Conservation (phyloP, 1,284 basidiomycete genomes). For the Sphagnurus paluster region DNA sequence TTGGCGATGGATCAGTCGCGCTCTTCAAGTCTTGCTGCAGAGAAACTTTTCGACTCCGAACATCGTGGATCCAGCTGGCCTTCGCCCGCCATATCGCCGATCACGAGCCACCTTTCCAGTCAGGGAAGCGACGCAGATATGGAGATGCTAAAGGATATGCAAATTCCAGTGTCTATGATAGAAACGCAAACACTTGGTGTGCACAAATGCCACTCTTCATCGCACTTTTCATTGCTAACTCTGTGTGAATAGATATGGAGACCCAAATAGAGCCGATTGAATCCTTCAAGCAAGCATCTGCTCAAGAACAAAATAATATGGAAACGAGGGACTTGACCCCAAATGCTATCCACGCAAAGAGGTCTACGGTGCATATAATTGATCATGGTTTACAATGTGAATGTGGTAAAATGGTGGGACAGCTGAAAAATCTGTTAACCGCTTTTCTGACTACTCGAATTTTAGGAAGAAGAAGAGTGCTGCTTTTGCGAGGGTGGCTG, state of each 20-base stretch:
- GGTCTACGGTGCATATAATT: constrained; percentile 10
- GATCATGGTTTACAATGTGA: constrained; percentile 52
- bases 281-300: constrained; percentile 10
- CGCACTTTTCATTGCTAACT: neutral
- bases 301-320: neutral
- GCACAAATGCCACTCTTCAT: neutral
- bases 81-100: constrained; percentile 15
- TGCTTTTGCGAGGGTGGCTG: constrained; percentile 70
- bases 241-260: constrained; percentile 18
- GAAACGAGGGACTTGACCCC: neutral
- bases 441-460: neutral
- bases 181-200: constrained; percentile 17
- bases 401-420: constrained; percentile 58
- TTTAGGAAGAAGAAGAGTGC: constrained; percentile 46
- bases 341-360: neutral
- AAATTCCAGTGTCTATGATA: constrained; percentile 24
- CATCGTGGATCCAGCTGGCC: constrained; percentile 5
- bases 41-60: constrained; percentile 7
- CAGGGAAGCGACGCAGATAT: constrained; percentile 37
- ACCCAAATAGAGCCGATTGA: constrained; percentile 22
- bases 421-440: neutral
- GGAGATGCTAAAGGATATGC: constrained; percentile 41
- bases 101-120: constrained; percentile 20
- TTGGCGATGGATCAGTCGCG: constrained; percentile 9
- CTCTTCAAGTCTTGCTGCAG: constrained; percentile 6